Evolutionary conservation across 1,139 yeast genomes (phyloP).

Genomic region (Nakaseomyces bracarensis): DNA sequence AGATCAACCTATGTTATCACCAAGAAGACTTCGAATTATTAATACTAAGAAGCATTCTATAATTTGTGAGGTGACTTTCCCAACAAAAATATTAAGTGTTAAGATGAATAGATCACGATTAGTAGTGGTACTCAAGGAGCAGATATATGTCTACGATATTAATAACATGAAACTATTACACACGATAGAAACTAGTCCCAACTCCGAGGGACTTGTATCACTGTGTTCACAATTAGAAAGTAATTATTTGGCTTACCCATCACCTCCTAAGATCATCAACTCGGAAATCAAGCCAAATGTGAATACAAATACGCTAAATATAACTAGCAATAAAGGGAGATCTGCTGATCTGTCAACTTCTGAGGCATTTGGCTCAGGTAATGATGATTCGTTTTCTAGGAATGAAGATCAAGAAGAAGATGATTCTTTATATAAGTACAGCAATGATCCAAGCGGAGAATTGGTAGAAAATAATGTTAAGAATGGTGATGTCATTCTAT

Average conservation of each 20-base stretch:
- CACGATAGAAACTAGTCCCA: constrained; percentile 79
- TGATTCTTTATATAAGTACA: constrained; percentile 13
- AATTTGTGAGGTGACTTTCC: constrained; percentile 80
- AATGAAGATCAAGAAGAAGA: constrained; percentile 4
- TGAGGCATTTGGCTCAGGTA: background rate
- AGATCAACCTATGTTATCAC: constrained; percentile 70
- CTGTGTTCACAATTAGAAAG: constrained; percentile 57
- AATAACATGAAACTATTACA: constrained; percentile 80
- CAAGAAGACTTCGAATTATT: constrained; percentile 69
- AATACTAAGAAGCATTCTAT: constrained; percentile 70
- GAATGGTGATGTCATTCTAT: constrained; percentile 84
- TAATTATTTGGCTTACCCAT: constrained; percentile 78
- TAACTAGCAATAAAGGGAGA: constrained; percentile 11
- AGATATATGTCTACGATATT: constrained; percentile 83
- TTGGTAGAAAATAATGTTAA: constrained; percentile 29
- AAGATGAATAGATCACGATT: constrained; percentile 67
- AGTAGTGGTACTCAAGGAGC: constrained; percentile 72
- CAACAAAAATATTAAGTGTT: constrained; percentile 71
- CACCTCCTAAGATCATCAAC: constrained; percentile 43
- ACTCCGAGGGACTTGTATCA: constrained; percentile 47
- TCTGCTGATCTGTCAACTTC: constrained; percentile 2
- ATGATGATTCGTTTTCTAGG: background rate
- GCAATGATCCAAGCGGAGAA: constrained; percentile 27
- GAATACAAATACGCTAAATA: constrained; percentile 23
- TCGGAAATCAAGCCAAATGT: constrained; percentile 28